Percentiles rank a stretch among this genome's conserved stretches.
These are phyloP conservation scores for Apophysomyces variabilis DNA, from an alignment of 371 early-diverging fungal species.

Conservation along the genomic window DNA sequence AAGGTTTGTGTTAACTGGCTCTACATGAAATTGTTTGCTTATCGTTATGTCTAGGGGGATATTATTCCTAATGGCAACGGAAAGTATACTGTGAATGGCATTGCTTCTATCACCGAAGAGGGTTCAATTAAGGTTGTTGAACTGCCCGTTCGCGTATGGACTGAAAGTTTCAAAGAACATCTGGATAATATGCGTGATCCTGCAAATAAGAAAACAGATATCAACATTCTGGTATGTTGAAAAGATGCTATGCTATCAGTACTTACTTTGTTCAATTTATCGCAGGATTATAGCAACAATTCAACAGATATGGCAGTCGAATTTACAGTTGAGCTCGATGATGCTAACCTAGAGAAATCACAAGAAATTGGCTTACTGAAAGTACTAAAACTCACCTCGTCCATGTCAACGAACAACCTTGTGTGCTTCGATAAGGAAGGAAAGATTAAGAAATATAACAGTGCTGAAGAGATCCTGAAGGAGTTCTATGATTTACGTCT, in stretches of 20 bases:
- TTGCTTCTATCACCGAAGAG: constrained; percentile 72
- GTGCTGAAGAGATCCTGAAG: constrained; percentile 83
- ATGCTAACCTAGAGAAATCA: constrained; percentile 71
- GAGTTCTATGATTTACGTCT: constrained; percentile 95
- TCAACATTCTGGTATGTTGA: constrained; percentile 26
- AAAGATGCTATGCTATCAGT: neutral
- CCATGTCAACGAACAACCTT: constrained; percentile 89
- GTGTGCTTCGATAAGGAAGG: constrained; percentile 97
- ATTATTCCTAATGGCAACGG: constrained; percentile 62
- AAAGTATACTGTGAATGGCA: constrained; percentile 80
- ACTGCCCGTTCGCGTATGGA: constrained; percentile 96
- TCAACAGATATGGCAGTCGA: constrained; percentile 84
- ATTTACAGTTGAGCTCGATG: constrained; percentile 81
- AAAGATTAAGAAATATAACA: constrained; percentile 85
- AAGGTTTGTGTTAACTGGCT: constrained; percentile 41
- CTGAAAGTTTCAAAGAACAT: constrained; percentile 91
- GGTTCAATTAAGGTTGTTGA: constrained; percentile 90
- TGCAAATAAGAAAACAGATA: constrained; percentile 42
- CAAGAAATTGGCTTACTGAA: constrained; percentile 83
- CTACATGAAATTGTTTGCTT: neutral
- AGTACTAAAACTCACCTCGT: constrained; percentile 79
- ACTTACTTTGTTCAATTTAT: neutral
- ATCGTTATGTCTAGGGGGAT: constrained; percentile 48
- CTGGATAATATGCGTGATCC: constrained; percentile 68
- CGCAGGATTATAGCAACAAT: constrained; percentile 78